Conservation (phyloP, 2,329 filamentous ascomycete genomes). For the Claviceps arundinis region DNA sequence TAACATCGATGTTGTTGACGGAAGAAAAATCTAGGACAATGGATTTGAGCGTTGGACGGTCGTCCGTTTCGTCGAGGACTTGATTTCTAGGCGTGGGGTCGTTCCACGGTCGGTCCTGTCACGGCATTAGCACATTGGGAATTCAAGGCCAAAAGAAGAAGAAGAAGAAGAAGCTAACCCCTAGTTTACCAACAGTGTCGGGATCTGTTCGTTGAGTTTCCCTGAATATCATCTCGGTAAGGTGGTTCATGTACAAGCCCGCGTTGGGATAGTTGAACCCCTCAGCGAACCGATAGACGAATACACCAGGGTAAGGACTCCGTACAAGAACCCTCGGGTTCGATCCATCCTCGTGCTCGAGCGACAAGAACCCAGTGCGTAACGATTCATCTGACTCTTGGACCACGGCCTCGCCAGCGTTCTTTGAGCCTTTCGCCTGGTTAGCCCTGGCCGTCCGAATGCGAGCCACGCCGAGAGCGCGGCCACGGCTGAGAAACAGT, state of each 20-base stretch:
- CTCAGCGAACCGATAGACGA: conserved; percentile 41
- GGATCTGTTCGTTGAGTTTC: conserved; percentile 32
- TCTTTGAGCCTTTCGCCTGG: conserved; percentile 7
- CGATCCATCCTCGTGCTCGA: conserved; percentile 36
- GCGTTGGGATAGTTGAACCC: conserved; percentile 45
- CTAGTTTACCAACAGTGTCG: conserved; percentile 30
- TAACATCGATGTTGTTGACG: conserved; percentile 43
- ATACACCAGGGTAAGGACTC: conserved; percentile 38
- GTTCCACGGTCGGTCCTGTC: conserved; percentile 43
- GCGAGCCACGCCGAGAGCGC: conserved; percentile 65
- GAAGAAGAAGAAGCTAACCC: conserved; percentile 20
- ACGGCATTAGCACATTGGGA: conserved; percentile 5
- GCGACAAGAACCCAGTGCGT: conserved; percentile 31
- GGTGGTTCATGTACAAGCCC: conserved; percentile 34
- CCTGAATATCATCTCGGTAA: conserved; percentile 31
- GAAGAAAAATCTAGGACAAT: conserved; percentile 42
- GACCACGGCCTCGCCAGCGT: conserved; percentile 16
- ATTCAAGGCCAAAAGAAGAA: background rate
- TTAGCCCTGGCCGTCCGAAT: conserved; percentile 70
- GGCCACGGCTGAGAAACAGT: conserved; percentile 62
- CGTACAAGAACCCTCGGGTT: conserved; percentile 33
- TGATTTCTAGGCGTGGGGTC: conserved; percentile 30
- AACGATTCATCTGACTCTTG: conserved; percentile 33
- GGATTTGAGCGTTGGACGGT: conserved; percentile 38
- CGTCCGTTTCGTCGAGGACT: conserved; percentile 17